These are phyloP conservation scores for Diaporthe caulivora DNA, from an alignment of 2,329 filamentous ascomycete genomes.

Conservation along the genomic window DNA sequence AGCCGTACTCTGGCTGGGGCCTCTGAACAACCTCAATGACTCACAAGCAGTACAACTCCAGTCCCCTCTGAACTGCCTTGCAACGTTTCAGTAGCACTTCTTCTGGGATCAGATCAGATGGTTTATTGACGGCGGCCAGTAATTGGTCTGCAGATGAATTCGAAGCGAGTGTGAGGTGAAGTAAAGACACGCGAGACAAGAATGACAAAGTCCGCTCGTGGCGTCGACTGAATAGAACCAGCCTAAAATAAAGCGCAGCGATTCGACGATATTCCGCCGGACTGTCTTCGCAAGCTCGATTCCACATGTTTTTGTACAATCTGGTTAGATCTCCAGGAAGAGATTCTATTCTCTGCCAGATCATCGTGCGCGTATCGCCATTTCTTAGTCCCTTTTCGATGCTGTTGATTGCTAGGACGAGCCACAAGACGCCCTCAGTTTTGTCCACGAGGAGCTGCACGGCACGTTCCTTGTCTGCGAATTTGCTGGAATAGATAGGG, in stretches of 20 bases:
- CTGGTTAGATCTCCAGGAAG: neutral
- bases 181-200: fast-evolving
- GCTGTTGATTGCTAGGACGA: constrained; percentile 12
- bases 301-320: constrained; percentile 26
- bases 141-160: neutral
- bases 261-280: neutral
- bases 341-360: neutral
- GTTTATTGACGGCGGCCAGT: neutral
- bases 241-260: constrained; percentile 14
- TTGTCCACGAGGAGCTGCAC: neutral
- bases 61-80: neutral
- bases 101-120: neutral
- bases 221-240: neutral
- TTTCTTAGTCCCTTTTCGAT: neutral
- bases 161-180: constrained; percentile 7
- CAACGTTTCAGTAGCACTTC: neutral
- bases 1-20: too few relatives aligned
- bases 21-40: neutral
- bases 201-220: fast-evolving
- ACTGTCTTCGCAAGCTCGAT: neutral
- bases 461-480: too few relatives aligned
- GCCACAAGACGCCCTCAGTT: constrained; percentile 25
- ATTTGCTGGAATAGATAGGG: too few relatives aligned
- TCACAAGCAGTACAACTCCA: neutral
- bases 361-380: neutral